A percentile compares a stretch with the other conserved stretches of the same genome.
Conservation (phyloP, 768 basidiomycete species). For the Podaxis sp. region DNA sequence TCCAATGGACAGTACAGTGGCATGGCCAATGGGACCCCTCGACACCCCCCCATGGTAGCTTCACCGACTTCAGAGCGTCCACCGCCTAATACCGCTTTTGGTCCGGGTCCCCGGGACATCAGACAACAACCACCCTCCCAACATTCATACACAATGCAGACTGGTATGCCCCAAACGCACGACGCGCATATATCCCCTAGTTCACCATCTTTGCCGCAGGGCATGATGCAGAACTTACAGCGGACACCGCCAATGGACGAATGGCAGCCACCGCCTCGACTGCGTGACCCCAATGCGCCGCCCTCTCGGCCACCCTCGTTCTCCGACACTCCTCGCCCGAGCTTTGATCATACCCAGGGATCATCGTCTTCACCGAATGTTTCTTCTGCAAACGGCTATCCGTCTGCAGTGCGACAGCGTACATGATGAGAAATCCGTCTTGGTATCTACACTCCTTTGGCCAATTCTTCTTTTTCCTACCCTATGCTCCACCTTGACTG, state of each 20-base stretch:
- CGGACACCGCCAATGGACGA: slow-evolving; percentile 37
- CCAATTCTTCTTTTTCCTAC: neutral
- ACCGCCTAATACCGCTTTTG: slow-evolving; percentile 32
- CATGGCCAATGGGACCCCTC: slow-evolving; percentile 36
- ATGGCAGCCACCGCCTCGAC: slow-evolving; percentile 37
- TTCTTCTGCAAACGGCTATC: slow-evolving; percentile 44
- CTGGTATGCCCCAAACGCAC: slow-evolving; percentile 38
- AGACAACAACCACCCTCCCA: slow-evolving; percentile 33
- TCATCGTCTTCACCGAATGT: slow-evolving; percentile 20
- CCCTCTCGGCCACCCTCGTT: slow-evolving; percentile 48
- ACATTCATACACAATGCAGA: slow-evolving; percentile 16
- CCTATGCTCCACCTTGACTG: slow-evolving; percentile 2
- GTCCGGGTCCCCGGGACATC: slow-evolving; percentile 26
- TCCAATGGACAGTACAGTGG: slow-evolving; percentile 28
- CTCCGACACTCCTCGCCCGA: slow-evolving; percentile 40
- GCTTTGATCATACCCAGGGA: slow-evolving; percentile 35
- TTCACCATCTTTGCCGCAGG: slow-evolving; percentile 45
- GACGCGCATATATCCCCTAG: slow-evolving; percentile 31
- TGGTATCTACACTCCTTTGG: neutral
- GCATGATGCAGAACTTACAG: slow-evolving; percentile 38
- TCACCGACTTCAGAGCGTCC: slow-evolving; percentile 45
- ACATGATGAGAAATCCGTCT: slow-evolving; percentile 30
- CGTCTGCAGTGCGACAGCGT: slow-evolving; percentile 30
- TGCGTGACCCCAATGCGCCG: slow-evolving; percentile 29
- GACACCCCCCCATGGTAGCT: slow-evolving; percentile 28